Evolutionary conservation across 306 rosid species (phyloP).

Genomic region (Casuarina glauca): DNA sequence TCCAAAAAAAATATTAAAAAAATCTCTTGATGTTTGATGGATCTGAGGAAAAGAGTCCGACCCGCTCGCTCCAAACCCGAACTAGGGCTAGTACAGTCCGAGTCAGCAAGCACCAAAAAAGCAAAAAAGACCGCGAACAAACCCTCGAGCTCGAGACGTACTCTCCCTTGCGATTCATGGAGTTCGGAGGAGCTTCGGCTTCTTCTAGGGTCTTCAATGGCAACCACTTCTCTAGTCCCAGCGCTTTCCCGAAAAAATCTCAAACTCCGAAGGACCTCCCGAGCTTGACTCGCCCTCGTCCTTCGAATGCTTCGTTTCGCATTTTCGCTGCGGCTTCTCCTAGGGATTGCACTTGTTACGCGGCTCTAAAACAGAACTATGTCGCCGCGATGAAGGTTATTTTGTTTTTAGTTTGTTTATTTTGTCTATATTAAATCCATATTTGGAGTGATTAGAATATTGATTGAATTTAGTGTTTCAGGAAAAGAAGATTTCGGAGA

Average conservation of each 20-base stretch:
- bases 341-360: constrained; percentile 28
- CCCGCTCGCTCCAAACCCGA: neutral
- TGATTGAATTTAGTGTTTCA: constrained; percentile 8
- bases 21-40: neutral
- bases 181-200: constrained; percentile 18
- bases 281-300: neutral
- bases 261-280: neutral
- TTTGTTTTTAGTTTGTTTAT: neutral
- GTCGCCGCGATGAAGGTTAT: constrained; percentile 10
- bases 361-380: constrained; percentile 20
- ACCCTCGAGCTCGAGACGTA: neutral
- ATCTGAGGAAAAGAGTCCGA: neutral
- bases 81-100: neutral
- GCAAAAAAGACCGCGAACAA: constrained; percentile 3
- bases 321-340: constrained; percentile 3
- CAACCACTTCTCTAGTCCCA: neutral
- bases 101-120: neutral
- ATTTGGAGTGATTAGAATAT: neutral
- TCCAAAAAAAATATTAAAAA: too few species aligned
- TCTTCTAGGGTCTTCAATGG: constrained; percentile 16
- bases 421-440: neutral
- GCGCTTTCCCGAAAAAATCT: neutral
- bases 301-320: constrained; percentile 10
- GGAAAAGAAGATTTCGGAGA: constrained; percentile 21
- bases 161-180: constrained; percentile 17